Percentiles rank a stretch among this genome's conserved stretches.
Conservation (phyloP, 2,329 filamentous ascomycete genomes). For the Phialocephala sp. region DNA sequence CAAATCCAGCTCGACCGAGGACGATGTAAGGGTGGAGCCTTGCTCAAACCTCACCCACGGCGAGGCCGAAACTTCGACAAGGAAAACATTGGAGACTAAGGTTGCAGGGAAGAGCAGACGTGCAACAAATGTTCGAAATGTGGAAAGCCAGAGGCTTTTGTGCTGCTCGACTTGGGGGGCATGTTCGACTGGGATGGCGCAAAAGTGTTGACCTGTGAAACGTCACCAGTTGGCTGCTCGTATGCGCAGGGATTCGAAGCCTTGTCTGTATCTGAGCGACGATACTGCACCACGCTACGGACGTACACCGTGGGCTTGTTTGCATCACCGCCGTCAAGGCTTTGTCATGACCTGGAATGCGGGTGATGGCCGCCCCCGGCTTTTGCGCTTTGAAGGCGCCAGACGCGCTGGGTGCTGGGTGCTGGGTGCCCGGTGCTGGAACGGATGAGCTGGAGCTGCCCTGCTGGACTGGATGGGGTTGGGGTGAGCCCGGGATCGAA, state of each 20-base stretch:
- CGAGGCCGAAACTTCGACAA: slow-evolving; percentile 4
- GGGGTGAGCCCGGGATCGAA: neutral
- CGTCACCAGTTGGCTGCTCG: slow-evolving; percentile 14
- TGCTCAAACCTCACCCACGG: slow-evolving; percentile 5
- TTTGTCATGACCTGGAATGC: slow-evolving; percentile 3
- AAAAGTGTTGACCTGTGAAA: slow-evolving; percentile 14
- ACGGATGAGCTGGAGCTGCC: neutral
- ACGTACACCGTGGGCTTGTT: slow-evolving; percentile 5
- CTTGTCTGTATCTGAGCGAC: slow-evolving; percentile 8
- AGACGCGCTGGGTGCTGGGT: slow-evolving; percentile 4
- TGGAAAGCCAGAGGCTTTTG: slow-evolving; percentile 18
- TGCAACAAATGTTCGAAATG: slow-evolving; percentile 21
- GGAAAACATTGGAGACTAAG: slow-evolving; percentile 5
- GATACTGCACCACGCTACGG: slow-evolving; percentile 5
- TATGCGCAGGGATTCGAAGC: slow-evolving; percentile 15
- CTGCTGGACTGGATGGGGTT: neutral
- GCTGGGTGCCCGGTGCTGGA: too few species aligned
- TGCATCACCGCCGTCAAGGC: slow-evolving; percentile 3
- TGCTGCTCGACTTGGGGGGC: slow-evolving; percentile 24
- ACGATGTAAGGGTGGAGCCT: slow-evolving; percentile 8
- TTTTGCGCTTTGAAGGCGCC: slow-evolving; percentile 12
- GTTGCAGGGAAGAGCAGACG: slow-evolving; percentile 18
- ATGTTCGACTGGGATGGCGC: slow-evolving; percentile 17
- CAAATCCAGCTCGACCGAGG: slow-evolving; percentile 9
- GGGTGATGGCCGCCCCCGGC: slow-evolving; percentile 12